Conservation (phyloP, 306 rosid genomes). For the Clitoria ternatea region DNA sequence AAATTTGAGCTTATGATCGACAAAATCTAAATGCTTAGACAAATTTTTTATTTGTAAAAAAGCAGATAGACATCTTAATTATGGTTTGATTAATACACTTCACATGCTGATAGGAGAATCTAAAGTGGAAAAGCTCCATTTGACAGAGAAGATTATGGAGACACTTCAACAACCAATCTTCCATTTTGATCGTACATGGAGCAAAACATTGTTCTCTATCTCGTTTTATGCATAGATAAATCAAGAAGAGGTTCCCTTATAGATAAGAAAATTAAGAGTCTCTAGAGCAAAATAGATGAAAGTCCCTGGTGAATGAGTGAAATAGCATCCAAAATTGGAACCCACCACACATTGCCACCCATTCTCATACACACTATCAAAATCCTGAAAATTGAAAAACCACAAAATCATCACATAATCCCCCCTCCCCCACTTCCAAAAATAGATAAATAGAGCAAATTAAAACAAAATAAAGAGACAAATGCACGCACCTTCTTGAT, state of each 20-base stretch:
- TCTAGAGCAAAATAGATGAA: slow-evolving; percentile 73
- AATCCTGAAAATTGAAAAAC: slow-evolving; percentile 44
- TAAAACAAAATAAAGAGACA: too few relatives aligned
- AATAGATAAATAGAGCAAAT: background rate
- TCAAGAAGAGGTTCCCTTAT: slow-evolving; percentile 51
- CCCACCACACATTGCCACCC: slow-evolving; percentile 96
- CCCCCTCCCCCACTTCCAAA: background rate
- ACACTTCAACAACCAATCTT: slow-evolving; percentile 14
- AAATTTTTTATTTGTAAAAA: background rate
- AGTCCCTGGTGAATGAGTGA: slow-evolving; percentile 61
- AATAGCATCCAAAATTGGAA: slow-evolving; percentile 72
- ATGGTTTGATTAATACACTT: background rate
- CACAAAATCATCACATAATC: background rate
- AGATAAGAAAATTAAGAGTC: slow-evolving; percentile 75
- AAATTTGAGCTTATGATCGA: too few relatives aligned
- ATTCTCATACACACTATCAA: slow-evolving; percentile 60
- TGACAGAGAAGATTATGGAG: slow-evolving; percentile 16
- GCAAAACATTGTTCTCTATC: background rate
- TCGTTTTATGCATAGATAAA: background rate
- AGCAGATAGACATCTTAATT: background rate
- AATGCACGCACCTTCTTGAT: slow-evolving; percentile 57
- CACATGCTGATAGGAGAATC: background rate
- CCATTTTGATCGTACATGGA: background rate
- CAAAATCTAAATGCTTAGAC: too few relatives aligned
- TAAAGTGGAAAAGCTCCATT: slow-evolving; percentile 8